Percentiles rank a stretch among this genome's conserved stretches.
These are phyloP conservation scores for Gremmenia infestans DNA, from an alignment of 2,329 filamentous ascomycete genomes.

Conservation along the genomic window DNA sequence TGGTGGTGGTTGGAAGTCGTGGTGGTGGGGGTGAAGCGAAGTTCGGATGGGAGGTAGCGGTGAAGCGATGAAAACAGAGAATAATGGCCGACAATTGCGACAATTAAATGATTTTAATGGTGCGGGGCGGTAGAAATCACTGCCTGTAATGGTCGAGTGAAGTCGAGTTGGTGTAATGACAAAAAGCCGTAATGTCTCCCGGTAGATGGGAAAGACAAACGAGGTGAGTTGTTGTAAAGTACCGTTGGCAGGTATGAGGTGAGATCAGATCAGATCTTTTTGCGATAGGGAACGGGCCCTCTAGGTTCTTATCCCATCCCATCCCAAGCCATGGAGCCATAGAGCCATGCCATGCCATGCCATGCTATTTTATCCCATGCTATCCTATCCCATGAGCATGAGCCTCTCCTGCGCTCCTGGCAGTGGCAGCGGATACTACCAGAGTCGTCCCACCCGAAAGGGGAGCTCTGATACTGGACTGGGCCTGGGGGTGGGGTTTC, in stretches of 20 bases:
- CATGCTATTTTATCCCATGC: not conserved
- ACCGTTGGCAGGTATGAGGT: conserved; percentile 21
- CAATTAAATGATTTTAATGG: conserved; percentile 1
- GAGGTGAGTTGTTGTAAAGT: conserved; percentile 14
- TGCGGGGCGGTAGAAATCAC: conserved; percentile 1
- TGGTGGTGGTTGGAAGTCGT: conserved; percentile 8
- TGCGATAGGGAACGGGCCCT: conserved; percentile 25
- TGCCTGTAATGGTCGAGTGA: conserved; percentile 10
- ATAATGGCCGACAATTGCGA: conserved; percentile 14
- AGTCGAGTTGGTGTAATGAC: conserved; percentile 16
- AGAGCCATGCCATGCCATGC: no score
- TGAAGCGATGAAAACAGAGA: conserved; percentile 23
- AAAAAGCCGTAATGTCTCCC: conserved; percentile 14
- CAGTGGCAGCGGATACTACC: conserved; percentile 4
- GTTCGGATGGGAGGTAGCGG: conserved; percentile 23
- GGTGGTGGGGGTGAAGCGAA: conserved; percentile 22
- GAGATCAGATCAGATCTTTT: conserved; percentile 5
- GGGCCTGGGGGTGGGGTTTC: not conserved
- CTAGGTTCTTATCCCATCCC: conserved; percentile 24
- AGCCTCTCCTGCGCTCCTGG: conserved; percentile 12
- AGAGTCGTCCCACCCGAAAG: conserved; percentile 15
- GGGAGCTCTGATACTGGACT: conserved; percentile 1
- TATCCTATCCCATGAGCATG: conserved; percentile 5
- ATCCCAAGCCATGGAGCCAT: no score
- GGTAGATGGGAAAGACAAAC: conserved; percentile 13